These are phyloP conservation scores for Pyricularia sp. DNA, from an alignment of 2,329 filamentous ascomycete genomes.

Conservation along the genomic window DNA sequence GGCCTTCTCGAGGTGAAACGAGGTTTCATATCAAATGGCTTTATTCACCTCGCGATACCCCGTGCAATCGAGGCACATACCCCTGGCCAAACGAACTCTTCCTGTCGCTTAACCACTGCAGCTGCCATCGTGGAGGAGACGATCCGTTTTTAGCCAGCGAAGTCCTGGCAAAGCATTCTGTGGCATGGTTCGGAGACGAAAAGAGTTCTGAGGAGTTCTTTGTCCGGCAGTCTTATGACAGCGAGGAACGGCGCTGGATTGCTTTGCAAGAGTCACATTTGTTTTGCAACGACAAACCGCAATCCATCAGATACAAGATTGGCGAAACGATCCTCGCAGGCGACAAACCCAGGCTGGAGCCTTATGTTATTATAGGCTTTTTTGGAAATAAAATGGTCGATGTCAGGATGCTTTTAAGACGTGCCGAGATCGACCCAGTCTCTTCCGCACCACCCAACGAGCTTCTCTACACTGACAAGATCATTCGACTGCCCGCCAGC, in stretches of 20 bases:
- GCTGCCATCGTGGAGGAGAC: slow-evolving; percentile 35
- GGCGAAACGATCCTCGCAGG: slow-evolving; percentile 49
- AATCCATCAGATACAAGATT: slow-evolving; percentile 20
- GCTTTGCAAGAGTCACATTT: slow-evolving; percentile 43
- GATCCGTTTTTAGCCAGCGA: slow-evolving; percentile 38
- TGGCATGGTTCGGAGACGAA: slow-evolving; percentile 44
- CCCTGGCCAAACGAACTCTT: slow-evolving; percentile 63
- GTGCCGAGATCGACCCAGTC: neutral
- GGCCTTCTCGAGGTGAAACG: slow-evolving; percentile 18
- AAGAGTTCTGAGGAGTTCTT: slow-evolving; percentile 41
- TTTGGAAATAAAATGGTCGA: slow-evolving; percentile 20
- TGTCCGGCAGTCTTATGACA: slow-evolving; percentile 56
- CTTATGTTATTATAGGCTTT: slow-evolving; percentile 41
- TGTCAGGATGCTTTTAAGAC: slow-evolving; percentile 33
- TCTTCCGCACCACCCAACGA: slow-evolving; percentile 33
- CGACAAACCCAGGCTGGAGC: slow-evolving; percentile 33
- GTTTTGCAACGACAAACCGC: slow-evolving; percentile 24
- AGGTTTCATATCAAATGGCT: slow-evolving; percentile 60
- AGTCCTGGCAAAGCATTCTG: slow-evolving; percentile 40
- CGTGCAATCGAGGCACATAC: slow-evolving; percentile 54
- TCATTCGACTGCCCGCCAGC: slow-evolving; percentile 20
- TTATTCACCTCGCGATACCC: slow-evolving; percentile 58
- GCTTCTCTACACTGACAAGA: slow-evolving; percentile 40
- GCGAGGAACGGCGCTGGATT: slow-evolving; percentile 46
- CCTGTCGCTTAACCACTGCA: slow-evolving; percentile 57